Conservation (phyloP, 2,329 filamentous ascomycete species). For the Fusarium sp. region DNA sequence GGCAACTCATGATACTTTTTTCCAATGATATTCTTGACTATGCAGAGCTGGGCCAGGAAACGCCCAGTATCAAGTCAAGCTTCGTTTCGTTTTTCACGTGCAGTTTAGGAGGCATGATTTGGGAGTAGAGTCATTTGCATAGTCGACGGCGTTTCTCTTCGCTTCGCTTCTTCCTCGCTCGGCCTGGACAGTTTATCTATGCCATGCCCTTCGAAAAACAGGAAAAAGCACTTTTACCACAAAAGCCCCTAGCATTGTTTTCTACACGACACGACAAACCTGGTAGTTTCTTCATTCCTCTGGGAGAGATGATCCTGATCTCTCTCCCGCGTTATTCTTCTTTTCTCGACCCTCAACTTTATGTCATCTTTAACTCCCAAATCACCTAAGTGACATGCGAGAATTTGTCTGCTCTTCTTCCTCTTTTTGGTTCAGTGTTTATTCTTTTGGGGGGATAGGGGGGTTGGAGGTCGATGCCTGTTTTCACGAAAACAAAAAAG, state of each 20-base stretch:
- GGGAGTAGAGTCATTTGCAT: slow-evolving; percentile 57
- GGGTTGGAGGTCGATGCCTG: slow-evolving; percentile 32
- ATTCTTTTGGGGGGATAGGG: slow-evolving; percentile 26
- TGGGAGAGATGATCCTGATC: slow-evolving; percentile 9
- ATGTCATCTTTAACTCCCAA: slow-evolving; percentile 26
- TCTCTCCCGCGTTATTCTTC: slow-evolving; percentile 25
- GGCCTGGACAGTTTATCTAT: slow-evolving; percentile 11
- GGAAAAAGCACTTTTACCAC: slow-evolving; percentile 37
- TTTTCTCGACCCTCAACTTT: slow-evolving; percentile 23
- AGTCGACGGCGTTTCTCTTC: slow-evolving; percentile 55
- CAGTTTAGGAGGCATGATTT: slow-evolving; percentile 51
- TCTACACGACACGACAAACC: slow-evolving; percentile 43
- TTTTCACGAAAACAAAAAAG: slow-evolving; percentile 40
- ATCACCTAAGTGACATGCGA: slow-evolving; percentile 30
- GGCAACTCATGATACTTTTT: slow-evolving; percentile 56
- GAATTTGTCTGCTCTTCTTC: slow-evolving; percentile 24
- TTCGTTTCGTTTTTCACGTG: slow-evolving; percentile 41
- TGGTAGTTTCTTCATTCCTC: slow-evolving; percentile 38
- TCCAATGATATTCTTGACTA: slow-evolving; percentile 35
- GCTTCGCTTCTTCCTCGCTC: slow-evolving; percentile 42
- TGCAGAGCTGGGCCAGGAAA: slow-evolving; percentile 33
- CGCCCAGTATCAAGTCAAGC: slow-evolving; percentile 23
- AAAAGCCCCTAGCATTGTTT: slow-evolving; percentile 31
- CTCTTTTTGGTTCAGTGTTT: slow-evolving; percentile 36
- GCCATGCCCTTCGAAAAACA: slow-evolving; percentile 35